Base-by-base conservation (phyloP, 1,139 yeast genomes). In the Blastobotrys serpentis region DNA sequence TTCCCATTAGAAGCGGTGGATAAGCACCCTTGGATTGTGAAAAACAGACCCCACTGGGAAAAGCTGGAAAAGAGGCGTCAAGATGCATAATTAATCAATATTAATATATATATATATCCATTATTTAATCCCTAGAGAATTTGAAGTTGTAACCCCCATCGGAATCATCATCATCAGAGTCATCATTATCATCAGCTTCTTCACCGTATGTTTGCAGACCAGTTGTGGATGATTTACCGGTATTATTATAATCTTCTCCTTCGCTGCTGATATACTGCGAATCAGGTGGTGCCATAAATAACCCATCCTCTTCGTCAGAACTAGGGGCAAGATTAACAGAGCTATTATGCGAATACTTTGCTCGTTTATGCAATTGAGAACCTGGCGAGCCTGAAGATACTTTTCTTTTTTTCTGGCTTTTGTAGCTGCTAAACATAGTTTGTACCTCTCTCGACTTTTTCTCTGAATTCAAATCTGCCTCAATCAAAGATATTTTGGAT, bases 21-120 rank as follows among this genome's bases (percentile, higher is more conserved):
- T 44, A 64, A 66, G 5, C 98, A 90, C 64, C 92, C 95, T 0
- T 90, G 97, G 97, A 84, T 90, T 2, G 53, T 72, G 11, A 81
- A 79, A 58, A 81, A 87, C 64, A 77, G 74, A 59, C 76, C 78
- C 2, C 63, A 62, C 42, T 80, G 84, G 84, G 56, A 56, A 39
- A 47, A 43, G 10, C 19, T 25, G 13, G 42, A 25, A 25, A 25
- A 25, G 18, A 18, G 16, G 13, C 29, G 19, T 7, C 33, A 23
- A 23, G 33, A 21, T 34, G 33, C 42, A 14, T 26, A 23, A 34
- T n/a, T 33, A 23, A 23, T 5, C 5, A 23, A 23, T 10, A 19
- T 18, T 32, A 22, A 30, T 39, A 11, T 37, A 16, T 18, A 22
- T 19, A 19, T 42, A 19, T 36, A 25, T 14, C 8, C 16, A 23